Conservation (phyloP, 2,329 filamentous ascomycete species). For the Monilinia fructigena region DNA sequence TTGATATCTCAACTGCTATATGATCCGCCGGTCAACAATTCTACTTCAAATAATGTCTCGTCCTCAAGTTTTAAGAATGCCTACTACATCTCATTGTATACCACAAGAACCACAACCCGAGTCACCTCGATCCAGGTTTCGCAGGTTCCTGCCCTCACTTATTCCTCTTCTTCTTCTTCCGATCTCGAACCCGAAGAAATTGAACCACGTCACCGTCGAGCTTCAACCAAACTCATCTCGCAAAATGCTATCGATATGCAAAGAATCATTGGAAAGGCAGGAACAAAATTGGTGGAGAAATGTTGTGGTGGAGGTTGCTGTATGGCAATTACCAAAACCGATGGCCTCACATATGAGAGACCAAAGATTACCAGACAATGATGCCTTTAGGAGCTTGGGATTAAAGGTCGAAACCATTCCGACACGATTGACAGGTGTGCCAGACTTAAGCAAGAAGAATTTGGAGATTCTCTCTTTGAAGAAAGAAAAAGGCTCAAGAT, state of each 20-base stretch:
- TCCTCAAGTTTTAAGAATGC: slow-evolving; percentile 32
- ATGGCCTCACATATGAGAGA: slow-evolving; percentile 52
- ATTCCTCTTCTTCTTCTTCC: slow-evolving; percentile 60
- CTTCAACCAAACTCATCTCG: slow-evolving; percentile 66
- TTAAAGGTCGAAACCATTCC: slow-evolving; percentile 75
- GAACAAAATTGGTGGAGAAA: slow-evolving; percentile 58
- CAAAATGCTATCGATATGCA: slow-evolving; percentile 62
- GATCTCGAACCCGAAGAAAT: slow-evolving; percentile 46
- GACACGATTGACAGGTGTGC: slow-evolving; percentile 67
- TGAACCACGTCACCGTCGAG: slow-evolving; percentile 56
- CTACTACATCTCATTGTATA: slow-evolving; percentile 39
- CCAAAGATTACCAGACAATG: slow-evolving; percentile 69
- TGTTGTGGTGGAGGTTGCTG: slow-evolving; percentile 67
- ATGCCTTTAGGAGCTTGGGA: slow-evolving; percentile 76
- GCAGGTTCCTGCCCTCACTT: slow-evolving; percentile 60
- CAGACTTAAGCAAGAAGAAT: slow-evolving; percentile 71
- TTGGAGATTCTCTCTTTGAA: slow-evolving; percentile 65
- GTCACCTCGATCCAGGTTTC: slow-evolving; percentile 45
- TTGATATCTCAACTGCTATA: not conserved
- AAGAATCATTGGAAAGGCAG: slow-evolving; percentile 63
- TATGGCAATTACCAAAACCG: slow-evolving; percentile 49
- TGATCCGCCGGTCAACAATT: slow-evolving; percentile 23
- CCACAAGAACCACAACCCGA: slow-evolving; percentile 32
- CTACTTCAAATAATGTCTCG: slow-evolving; percentile 33
- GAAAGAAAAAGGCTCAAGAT: slow-evolving; percentile 38